Percentiles rank a stretch among this genome's conserved stretches.
Evolutionary conservation across 2,329 filamentous ascomycete species (phyloP).

Genomic region (Penicillium sp.): DNA sequence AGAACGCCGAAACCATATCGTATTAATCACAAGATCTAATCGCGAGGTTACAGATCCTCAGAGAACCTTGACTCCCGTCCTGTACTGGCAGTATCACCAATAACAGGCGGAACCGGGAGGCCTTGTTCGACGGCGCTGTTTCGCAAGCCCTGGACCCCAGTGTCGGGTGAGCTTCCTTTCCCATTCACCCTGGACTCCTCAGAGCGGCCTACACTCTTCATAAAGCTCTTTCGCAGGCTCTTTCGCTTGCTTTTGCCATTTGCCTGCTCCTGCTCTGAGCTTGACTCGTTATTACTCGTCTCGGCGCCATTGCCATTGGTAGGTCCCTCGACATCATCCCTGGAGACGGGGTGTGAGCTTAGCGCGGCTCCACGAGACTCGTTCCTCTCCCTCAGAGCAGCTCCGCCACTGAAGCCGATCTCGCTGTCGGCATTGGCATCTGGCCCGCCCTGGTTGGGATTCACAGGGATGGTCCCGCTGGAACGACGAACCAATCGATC

Average conservation of each 20-base stretch:
- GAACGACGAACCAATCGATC: slow-evolving; percentile 27
- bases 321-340: slow-evolving; percentile 19
- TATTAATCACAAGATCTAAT: slow-evolving; percentile 14
- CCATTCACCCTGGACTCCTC: slow-evolving; percentile 21
- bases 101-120: slow-evolving; percentile 27
- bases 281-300: slow-evolving; percentile 15
- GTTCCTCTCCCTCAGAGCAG: slow-evolving; percentile 15
- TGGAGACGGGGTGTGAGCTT: slow-evolving; percentile 30
- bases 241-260: slow-evolving; percentile 12
- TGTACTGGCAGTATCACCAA: slow-evolving; percentile 25
- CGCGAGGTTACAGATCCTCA: slow-evolving; percentile 36
- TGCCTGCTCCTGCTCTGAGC: not conserved
- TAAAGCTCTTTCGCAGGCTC: slow-evolving; percentile 27
- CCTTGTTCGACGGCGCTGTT: slow-evolving; percentile 30
- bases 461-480: slow-evolving; percentile 22
- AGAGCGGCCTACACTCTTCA: slow-evolving; percentile 23
- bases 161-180: no score
- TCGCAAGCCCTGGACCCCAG: slow-evolving; percentile 24
- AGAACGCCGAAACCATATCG: slow-evolving; percentile 1
- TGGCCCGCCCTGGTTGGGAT: slow-evolving; percentile 23
- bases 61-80: slow-evolving; percentile 36
- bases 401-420: slow-evolving; percentile 21
- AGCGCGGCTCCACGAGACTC: slow-evolving; percentile 25
- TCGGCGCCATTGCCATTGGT: slow-evolving; percentile 12
- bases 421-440: slow-evolving; percentile 15